Evolutionary conservation across 2,329 filamentous ascomycete species (phyloP), one percentile per base, ranked within the genome.

Genomic region (Sphaerostilbella broomeana): DNA sequence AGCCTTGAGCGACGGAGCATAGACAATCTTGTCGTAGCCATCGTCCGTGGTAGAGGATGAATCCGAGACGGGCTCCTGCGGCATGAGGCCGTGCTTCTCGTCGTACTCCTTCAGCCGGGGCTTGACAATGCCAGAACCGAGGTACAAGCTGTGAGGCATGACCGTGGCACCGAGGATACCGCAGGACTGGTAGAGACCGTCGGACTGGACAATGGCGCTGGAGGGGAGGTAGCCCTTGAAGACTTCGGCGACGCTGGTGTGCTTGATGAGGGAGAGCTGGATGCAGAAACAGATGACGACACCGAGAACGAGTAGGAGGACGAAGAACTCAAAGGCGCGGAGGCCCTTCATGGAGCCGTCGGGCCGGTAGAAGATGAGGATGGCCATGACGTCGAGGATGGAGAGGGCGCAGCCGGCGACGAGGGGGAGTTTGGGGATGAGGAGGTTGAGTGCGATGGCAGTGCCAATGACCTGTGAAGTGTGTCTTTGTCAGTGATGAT

Each of bases 111-210:
- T 67, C 3, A 86, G 72, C 3, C 81, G 75, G 6, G 77, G 67
- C 55, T 84, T 80, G 2, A 84, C 78, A 27, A 85, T 78, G 6
- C 80, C 81, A 5, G 77, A 81, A 16, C 81, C 81, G 4, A 86
- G 68, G 48, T 79, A 85, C 4, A 85, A 61, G 37, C 74, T 79
- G 51, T 83, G 79, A 4, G 79, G 79, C 79, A 84, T 83, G 17
- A 84, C 81, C 0, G 84, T 88, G 4, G 84, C 84, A 2, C 84
- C 84, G 0, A 88, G 67, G 42, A 88, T 88, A 36, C 84, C 84
- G 47, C 84, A 88, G 1, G 82, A 75, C 58, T 84, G 79, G 54
- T 84, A 85, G 0, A 81, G 38, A 12, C 55, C 55, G 19, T 77
- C 52, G 2, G 71, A 68, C 54, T 82, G 61, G 1, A 81, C 62